Base-by-base conservation (phyloP, 768 basidiomycete species). In the Trametes coccinea region DNA sequence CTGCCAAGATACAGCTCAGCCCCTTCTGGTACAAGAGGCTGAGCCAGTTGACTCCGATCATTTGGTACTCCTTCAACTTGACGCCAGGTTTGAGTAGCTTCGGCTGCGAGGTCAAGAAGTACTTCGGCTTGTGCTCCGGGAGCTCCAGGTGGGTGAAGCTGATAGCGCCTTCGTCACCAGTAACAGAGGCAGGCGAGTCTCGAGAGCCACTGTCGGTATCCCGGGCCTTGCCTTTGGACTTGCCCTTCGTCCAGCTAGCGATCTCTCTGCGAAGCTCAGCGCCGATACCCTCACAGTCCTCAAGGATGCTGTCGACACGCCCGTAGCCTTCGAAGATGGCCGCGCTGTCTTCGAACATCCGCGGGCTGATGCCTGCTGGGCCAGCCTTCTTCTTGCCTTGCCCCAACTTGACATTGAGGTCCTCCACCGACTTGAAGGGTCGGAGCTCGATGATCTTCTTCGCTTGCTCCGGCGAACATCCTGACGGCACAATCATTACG, bases 21-120 rank as follows among this genome's bases (percentile, higher is more conserved):
- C 83, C 82, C 68, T 84, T 86, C 60, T 80, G 81, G 74, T 94
- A 95, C 53, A 98, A 78, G 22, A 98, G 76, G 74, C 93, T 87
- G 65, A 99, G 78, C 97, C 97, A 99, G 73, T 98, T 99, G 56
- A 99, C 82, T n/a, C 97, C 97, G 59, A 98, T 81, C 60, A 98
- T 78, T 74, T 99, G 96, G 73, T 99, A 99, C 67, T 96, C 95
- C 79, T 99, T 99, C 69, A 99, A 79, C 68, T 79, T 80, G 60
- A 95, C 86, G 48, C 82, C 83, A 33, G 85, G 76, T 44, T 84
- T 79, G 8, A 97, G 75, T 33, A 83, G 73, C 11, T 81, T 75
- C 8, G 97, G 97, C 68, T 97, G 95, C 40, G 76, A 74, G 47
- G 83, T 78, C 65, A 98, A 80, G 72, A 90, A 97, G 64, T 87